These are phyloP conservation scores for Tulasnella sp. DNA, from an alignment of 768 basidiomycete species.

Conservation along the genomic window DNA sequence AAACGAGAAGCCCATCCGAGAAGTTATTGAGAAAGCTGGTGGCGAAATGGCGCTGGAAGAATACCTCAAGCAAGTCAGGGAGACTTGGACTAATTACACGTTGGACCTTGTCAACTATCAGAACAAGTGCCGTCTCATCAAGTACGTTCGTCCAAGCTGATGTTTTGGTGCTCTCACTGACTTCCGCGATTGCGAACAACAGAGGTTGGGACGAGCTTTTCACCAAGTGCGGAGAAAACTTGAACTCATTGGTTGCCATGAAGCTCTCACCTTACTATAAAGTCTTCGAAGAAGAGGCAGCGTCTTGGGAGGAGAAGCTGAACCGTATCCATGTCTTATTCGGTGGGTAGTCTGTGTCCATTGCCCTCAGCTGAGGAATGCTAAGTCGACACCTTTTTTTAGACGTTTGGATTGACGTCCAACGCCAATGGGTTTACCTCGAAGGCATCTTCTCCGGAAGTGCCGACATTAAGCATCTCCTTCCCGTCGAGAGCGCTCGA, in stretches of 20 bases:
- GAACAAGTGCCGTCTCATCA: slow-evolving; percentile 95
- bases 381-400: slow-evolving; percentile 20
- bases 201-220: slow-evolving; percentile 98
- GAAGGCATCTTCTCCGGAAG: slow-evolving; percentile 99
- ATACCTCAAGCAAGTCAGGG: slow-evolving; percentile 94
- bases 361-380: neutral
- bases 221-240: slow-evolving; percentile 94
- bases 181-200: slow-evolving; percentile 12
- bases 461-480: slow-evolving; percentile 98
- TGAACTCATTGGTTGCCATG: slow-evolving; percentile 96
- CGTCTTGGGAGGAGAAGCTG: slow-evolving; percentile 95
- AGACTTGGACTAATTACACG: slow-evolving; percentile 94
- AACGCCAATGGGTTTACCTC: slow-evolving; percentile 99
- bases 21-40: slow-evolving; percentile 95
- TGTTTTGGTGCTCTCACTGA: neutral
- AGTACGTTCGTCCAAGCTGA: slow-evolving; percentile 49
- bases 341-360: slow-evolving; percentile 51
- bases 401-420: slow-evolving; percentile 99
- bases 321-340: slow-evolving; percentile 97
- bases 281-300: slow-evolving; percentile 91
- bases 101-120: slow-evolving; percentile 97
- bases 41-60: slow-evolving; percentile 98
- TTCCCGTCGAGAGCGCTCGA: slow-evolving; percentile 95
- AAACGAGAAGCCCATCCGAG: slow-evolving; percentile 89
- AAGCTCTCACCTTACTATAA: slow-evolving; percentile 98